phyloP scores from a whole-genome alignment of 768 basidiomycete genomes.

The Fistulinella prunicolor region DNA sequence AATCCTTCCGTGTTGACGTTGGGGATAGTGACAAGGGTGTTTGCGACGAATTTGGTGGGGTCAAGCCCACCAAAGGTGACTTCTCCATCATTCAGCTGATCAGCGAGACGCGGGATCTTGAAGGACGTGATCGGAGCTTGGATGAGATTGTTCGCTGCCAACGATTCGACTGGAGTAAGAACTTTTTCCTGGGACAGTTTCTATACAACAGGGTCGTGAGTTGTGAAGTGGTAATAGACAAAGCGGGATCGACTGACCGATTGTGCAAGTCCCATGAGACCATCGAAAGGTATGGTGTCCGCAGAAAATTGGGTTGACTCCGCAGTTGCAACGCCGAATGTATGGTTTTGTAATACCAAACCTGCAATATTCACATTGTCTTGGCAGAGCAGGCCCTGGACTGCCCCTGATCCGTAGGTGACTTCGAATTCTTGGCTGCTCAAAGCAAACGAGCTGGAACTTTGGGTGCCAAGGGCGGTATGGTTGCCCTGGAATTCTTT shows the following conservation, averaged over 20 bases:
- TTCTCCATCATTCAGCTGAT: slow-evolving; percentile 65
- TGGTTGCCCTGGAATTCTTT: slow-evolving; percentile 52
- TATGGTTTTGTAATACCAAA: slow-evolving; percentile 52
- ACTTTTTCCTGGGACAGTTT: slow-evolving; percentile 62
- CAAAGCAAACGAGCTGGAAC: slow-evolving; percentile 62
- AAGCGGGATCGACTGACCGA: slow-evolving; percentile 45
- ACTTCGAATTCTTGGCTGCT: slow-evolving; percentile 51
- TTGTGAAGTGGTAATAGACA: not conserved
- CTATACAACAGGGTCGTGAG: slow-evolving; percentile 27
- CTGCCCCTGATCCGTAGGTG: slow-evolving; percentile 67
- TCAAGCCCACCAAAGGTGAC: slow-evolving; percentile 82
- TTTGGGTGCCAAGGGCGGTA: slow-evolving; percentile 57
- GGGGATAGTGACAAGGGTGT: slow-evolving; percentile 53
- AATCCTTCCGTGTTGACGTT: slow-evolving; percentile 71
- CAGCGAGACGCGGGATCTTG: slow-evolving; percentile 74
- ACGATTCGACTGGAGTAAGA: slow-evolving; percentile 68
- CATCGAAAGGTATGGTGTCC: slow-evolving; percentile 55
- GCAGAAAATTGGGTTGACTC: slow-evolving; percentile 64
- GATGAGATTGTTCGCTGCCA: slow-evolving; percentile 58
- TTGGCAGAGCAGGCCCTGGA: slow-evolving; percentile 58
- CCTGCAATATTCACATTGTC: slow-evolving; percentile 68
- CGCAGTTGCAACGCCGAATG: slow-evolving; percentile 60
- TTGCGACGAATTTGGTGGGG: slow-evolving; percentile 58
- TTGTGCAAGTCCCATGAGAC: slow-evolving; percentile 75
- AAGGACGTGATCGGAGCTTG: slow-evolving; percentile 66